phyloP scores from a whole-genome alignment of 2,329 filamentous ascomycete species.

The Neonectria hederae region DNA sequence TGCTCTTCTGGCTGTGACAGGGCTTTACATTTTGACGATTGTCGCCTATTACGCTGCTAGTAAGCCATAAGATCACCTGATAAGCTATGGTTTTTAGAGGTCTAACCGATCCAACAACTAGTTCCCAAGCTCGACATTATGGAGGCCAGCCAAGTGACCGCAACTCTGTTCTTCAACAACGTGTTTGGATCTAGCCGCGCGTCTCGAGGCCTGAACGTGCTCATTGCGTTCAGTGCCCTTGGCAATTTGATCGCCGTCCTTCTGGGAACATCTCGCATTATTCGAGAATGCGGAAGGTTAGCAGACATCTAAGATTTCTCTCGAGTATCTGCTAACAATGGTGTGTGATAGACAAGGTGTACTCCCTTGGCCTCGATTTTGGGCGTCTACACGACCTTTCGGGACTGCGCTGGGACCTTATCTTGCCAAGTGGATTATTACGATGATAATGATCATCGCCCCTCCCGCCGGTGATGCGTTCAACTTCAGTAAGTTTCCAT shows the following conservation, averaged over 20 bases:
- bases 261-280: slow-evolving; percentile 63
- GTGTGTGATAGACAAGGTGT: slow-evolving; percentile 62
- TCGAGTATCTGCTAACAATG: neutral
- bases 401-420: slow-evolving; percentile 70
- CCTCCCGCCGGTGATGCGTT: slow-evolving; percentile 72
- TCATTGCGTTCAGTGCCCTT: slow-evolving; percentile 65
- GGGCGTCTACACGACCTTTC: slow-evolving; percentile 70
- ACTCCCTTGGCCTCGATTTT: slow-evolving; percentile 65
- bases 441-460: slow-evolving; percentile 67
- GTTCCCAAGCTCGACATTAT: slow-evolving; percentile 63
- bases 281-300: slow-evolving; percentile 66
- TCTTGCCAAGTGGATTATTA: slow-evolving; percentile 64
- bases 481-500: slow-evolving; percentile 59
- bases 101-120: slow-evolving; percentile 16
- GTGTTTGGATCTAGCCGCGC: slow-evolving; percentile 62
- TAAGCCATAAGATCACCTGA: slow-evolving; percentile 19
- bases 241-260: slow-evolving; percentile 66
- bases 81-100: neutral
- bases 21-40: slow-evolving; percentile 66
- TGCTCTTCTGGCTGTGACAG: slow-evolving; percentile 60
- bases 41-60: slow-evolving; percentile 68
- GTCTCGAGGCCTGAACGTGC: slow-evolving; percentile 64
- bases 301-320: neutral
- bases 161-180: slow-evolving; percentile 66
- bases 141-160: slow-evolving; percentile 61